Evolutionary conservation across 768 basidiomycete genomes (phyloP).

Genomic region (Lentinus brumalis): DNA sequence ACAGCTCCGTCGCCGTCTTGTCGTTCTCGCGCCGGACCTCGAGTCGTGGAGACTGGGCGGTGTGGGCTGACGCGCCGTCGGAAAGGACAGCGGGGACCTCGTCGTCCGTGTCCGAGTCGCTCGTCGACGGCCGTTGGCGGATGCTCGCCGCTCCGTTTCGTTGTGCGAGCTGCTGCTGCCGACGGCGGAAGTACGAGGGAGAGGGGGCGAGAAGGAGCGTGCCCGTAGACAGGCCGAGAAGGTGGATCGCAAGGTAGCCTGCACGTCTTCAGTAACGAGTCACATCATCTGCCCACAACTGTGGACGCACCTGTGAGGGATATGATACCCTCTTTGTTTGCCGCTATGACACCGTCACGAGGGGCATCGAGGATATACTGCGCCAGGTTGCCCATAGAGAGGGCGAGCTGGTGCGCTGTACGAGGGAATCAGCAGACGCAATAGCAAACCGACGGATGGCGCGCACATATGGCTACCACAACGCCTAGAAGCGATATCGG

Average conservation of each 20-base stretch:
- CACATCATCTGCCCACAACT: too few species aligned
- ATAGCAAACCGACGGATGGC: not conserved
- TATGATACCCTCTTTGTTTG: constrained; percentile 92
- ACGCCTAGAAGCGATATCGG: constrained; percentile 67
- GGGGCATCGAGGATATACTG: constrained; percentile 65
- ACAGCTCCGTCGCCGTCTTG: constrained; percentile 76
- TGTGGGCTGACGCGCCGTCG: constrained; percentile 8
- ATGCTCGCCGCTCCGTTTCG: not conserved
- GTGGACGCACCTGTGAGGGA: constrained; percentile 64
- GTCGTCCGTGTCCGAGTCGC: constrained; percentile 25
- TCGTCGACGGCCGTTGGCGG: constrained; percentile 13
- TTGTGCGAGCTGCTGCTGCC: constrained; percentile 38
- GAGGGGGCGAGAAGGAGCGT: constrained; percentile 78
- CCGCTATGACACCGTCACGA: constrained; percentile 63
- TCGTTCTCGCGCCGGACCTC: constrained; percentile 56
- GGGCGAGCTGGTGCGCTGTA: constrained; percentile 71
- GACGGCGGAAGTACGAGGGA: constrained; percentile 69
- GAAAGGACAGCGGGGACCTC: not conserved
- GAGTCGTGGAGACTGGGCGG: constrained; percentile 5
- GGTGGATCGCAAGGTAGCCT: constrained; percentile 91
- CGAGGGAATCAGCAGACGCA: not conserved
- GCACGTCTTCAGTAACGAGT: not conserved
- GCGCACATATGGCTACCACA: constrained; percentile 57
- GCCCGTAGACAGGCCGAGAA: constrained; percentile 82
- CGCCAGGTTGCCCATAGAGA: constrained; percentile 60